Percentiles rank a stretch among this genome's conserved stretches.
Evolutionary conservation across 352 stramenopile genomes (phyloP).

Genomic region (Phytophthora podocarpi): DNA sequence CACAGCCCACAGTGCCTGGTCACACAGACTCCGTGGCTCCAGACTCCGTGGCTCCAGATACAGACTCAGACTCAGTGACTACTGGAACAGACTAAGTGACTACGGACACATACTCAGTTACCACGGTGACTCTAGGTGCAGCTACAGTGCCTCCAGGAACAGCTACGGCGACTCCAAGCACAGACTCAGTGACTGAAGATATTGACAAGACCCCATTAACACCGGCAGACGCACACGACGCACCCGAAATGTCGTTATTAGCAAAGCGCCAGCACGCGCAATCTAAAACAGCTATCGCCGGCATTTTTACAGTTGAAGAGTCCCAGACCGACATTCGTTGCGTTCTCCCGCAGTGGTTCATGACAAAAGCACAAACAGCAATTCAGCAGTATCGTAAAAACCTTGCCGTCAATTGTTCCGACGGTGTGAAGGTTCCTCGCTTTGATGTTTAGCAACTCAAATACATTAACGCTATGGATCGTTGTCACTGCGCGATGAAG

Average conservation of each 20-base stretch:
- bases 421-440: neutral
- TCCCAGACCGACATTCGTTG: neutral
- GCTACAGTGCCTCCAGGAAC: no score
- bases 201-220: neutral
- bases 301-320: neutral
- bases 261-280: neutral
- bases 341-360: neutral
- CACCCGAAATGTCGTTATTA: no score
- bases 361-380: neutral
- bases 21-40: no score
- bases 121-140: no score
- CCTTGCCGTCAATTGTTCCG: neutral
- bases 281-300: constrained; percentile 1
- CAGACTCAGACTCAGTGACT: no score
- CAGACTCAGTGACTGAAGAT: no score
- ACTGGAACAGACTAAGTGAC: no score
- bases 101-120: no score
- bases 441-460: neutral
- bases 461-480: neutral
- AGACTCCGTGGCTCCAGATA: no score
- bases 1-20: no score
- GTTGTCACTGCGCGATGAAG: neutral
- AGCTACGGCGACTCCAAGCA: no score
- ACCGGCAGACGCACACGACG: no score
- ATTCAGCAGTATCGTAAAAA: neutral